Evolutionary conservation across 805 yeast species (phyloP), one percentile per base, ranked within the genome.

Genomic region (Yamadazyma scolyti): DNA sequence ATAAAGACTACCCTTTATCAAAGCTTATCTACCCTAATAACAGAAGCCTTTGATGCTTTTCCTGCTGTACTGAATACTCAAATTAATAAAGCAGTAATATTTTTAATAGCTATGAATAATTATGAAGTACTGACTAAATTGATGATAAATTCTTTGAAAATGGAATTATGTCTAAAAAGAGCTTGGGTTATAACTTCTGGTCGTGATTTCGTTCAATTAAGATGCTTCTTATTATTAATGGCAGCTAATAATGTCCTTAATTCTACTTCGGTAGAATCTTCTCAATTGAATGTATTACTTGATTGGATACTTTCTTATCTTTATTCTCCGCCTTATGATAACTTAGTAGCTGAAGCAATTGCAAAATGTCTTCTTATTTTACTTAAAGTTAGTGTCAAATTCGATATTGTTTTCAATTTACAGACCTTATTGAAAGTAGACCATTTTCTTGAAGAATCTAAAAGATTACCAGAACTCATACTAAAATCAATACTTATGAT

Each of bases 101-200:
- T 33, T 18, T 24, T 33, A 16, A 17, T 34, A 9, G 25, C 22
- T 10, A 18, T 33, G 11, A 30, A 24, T 23, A 33, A 33, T 26
- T 20, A 15, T 16, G 36, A 33, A 16, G 20, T 33, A 8, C 14
- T 28, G 28, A 26, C 23, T 3, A 33, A 24, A 21, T 20, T 33
- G 20, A 27, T 27, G 36, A 26, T 30, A 21, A 25, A 40, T 28
- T 50, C 47, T 26, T 47, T 61, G 13, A 49, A 44, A 19, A 49
- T 65, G 20, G 68, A 61, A 27, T 46, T 52, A 16, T 39, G 42
- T 11, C 48, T 58, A 16, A 42, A 60, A 27, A 58, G 52, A 36
- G 27, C 62, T 5, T 60, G 64, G 56, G 59, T 54, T 30, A 39
- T 61, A 9, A 15, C 33, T 7, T 31, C 19, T 14, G 14, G 37